phyloP scores from a whole-genome alignment of 2,329 filamentous ascomycete species.

The Fusarium siculi region DNA sequence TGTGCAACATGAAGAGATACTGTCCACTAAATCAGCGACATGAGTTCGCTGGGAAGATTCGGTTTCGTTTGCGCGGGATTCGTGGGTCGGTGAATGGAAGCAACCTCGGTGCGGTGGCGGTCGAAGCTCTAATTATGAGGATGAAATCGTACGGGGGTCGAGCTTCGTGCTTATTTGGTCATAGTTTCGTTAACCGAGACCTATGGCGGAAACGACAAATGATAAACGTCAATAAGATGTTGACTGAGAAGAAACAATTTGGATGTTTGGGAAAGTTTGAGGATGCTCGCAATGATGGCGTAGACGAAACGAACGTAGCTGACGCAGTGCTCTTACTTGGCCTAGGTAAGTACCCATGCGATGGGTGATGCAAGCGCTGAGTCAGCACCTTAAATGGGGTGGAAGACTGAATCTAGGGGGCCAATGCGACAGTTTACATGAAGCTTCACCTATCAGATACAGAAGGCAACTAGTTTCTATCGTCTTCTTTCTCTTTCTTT shows the following conservation, averaged over 20 bases:
- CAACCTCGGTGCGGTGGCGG: neutral
- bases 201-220: neutral
- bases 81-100: neutral
- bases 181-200: constrained; percentile 17
- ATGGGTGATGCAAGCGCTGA: constrained; percentile 1
- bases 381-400: neutral
- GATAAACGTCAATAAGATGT: neutral
- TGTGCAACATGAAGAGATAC: neutral
- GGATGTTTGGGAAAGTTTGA: constrained; percentile 24
- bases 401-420: neutral
- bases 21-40: neutral
- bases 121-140: constrained; percentile 24
- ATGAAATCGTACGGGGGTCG: constrained; percentile 34
- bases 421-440: neutral
- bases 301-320: constrained; percentile 18
- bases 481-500: neutral
- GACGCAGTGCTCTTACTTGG: constrained; percentile 34
- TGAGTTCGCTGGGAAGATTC: neutral
- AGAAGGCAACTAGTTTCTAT: neutral
- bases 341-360: no score
- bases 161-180: constrained; percentile 30
- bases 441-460: neutral
- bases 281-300: constrained; percentile 30
- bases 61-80: neutral
- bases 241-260: neutral